Evolutionary conservation across 805 yeast species (phyloP).

Genomic region (Nakazawaea ishiwadae): DNA sequence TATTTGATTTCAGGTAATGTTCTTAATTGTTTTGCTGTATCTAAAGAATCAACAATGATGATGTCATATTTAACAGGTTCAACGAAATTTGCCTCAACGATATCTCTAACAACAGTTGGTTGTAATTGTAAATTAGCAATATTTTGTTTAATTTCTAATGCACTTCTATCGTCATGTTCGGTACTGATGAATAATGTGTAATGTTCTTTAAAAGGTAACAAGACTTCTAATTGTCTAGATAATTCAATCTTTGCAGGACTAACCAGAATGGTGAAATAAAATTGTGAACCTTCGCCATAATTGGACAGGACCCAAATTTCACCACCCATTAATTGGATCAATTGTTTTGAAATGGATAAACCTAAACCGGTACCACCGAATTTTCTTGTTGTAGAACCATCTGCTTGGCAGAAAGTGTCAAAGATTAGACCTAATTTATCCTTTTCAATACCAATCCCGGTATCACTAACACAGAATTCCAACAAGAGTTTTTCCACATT

Average conservation of each 20-base stretch:
- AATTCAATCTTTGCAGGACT: slow-evolving; percentile 63
- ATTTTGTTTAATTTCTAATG: slow-evolving; percentile 45
- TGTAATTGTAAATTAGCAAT: slow-evolving; percentile 53
- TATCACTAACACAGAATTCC: slow-evolving; percentile 85
- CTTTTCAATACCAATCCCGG: slow-evolving; percentile 85
- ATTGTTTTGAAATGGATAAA: slow-evolving; percentile 78
- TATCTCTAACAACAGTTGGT: slow-evolving; percentile 54
- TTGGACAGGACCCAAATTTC: slow-evolving; percentile 86
- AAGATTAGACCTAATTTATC: slow-evolving; percentile 83
- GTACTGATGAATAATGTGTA: slow-evolving; percentile 67
- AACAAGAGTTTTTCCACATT: slow-evolving; percentile 50
- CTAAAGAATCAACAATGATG: slow-evolving; percentile 76
- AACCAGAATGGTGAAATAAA: slow-evolving; percentile 77
- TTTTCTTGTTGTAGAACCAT: slow-evolving; percentile 88
- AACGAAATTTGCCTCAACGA: slow-evolving; percentile 51
- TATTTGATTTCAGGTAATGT: slow-evolving; percentile 73
- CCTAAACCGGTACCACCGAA: slow-evolving; percentile 95
- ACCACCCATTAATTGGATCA: slow-evolving; percentile 90
- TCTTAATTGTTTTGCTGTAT: slow-evolving; percentile 66
- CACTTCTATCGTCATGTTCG: slow-evolving; percentile 47
- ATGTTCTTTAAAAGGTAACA: slow-evolving; percentile 69
- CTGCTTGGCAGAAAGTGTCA: slow-evolving; percentile 90
- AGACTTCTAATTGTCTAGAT: slow-evolving; percentile 59
- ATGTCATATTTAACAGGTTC: slow-evolving; percentile 68
- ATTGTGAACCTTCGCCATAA: slow-evolving; percentile 78